Evolutionary conservation across 2,329 filamentous ascomycete genomes (phyloP).

Genomic region (Fusarium xylarioides): DNA sequence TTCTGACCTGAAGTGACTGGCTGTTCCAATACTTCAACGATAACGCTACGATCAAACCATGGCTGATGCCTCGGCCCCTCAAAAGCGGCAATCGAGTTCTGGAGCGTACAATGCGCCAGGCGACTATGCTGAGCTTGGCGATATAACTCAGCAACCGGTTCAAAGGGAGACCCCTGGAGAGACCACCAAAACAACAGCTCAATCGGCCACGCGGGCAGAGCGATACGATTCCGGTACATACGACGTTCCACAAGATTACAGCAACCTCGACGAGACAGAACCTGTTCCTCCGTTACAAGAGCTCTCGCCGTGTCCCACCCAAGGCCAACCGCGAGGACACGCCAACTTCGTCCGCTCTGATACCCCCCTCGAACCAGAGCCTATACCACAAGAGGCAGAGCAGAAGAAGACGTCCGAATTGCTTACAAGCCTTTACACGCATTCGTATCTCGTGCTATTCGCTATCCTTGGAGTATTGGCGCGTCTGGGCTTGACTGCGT

Average conservation of each 20-base stretch:
- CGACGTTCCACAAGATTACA: constrained; percentile 47
- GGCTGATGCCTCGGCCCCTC: background rate
- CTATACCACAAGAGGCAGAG: constrained; percentile 13
- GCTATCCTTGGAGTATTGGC: constrained; percentile 85
- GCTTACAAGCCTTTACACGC: constrained; percentile 71
- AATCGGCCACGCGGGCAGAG: background rate
- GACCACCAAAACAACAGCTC: background rate
- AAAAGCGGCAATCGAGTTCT: background rate
- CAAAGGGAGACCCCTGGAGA: background rate
- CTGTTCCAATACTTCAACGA: background rate
- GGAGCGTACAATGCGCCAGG: background rate
- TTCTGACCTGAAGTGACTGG: background rate
- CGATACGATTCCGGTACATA: constrained; percentile 34
- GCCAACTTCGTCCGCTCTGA: constrained; percentile 8
- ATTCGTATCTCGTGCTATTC: constrained; percentile 87
- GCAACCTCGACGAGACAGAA: constrained; percentile 54
- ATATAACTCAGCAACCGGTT: background rate
- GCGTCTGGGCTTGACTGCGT: constrained; percentile 78
- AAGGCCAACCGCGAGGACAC: constrained; percentile 8
- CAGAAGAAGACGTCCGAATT: constrained; percentile 54
- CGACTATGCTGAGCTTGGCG: background rate
- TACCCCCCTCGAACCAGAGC: background rate
- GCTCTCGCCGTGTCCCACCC: background rate
- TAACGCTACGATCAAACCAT: constrained; percentile 6
- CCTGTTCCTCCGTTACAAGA: constrained; percentile 13